Base-by-base conservation (phyloP, 805 yeast genomes). In the Sugiyamaella mastotermitis region DNA sequence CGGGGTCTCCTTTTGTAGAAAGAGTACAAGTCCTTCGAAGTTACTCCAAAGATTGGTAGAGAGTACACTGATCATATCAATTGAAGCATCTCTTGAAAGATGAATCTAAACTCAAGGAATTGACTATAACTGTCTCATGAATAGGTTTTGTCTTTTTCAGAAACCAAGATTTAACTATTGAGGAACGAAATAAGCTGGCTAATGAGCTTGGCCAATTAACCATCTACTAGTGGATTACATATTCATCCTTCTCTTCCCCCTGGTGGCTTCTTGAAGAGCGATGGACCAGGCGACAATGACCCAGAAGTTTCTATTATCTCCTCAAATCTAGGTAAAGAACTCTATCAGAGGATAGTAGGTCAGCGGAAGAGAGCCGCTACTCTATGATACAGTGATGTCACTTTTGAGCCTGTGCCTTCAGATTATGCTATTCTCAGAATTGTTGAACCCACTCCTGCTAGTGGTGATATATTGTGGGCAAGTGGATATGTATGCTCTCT, bases 331-430 rank as follows among this genome's bases (percentile, higher is more conserved):
- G 55, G 46, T 15, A 36, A 39, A 39, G 19, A 36, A 32, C 45
- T 50, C 4, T 51, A 49, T 34, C 30, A 33, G 25, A 31, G 26
- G 22, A 35, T 38, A 22, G 44, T 31, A 28, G 20, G 40, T 17
- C 42, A 35, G 33, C 31, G 44, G 18, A 31, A 31, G n/a, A 49
- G 49, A 33, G 57, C 47, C 35, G 59, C 50, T 33, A 53, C 57
- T 20, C 58, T 55, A 11, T 72, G 74, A 72, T 79, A 74, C 60
- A 65, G 76, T 5, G 79, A 74, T 51, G 62, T 75, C 36, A 69
- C 69, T 29, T 78, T 73, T 48, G 81, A 76, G 58, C 61, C 62
- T 32, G 72, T 71, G 39, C 79, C 81, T 4, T 71, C 80, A 2
- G 76, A 75, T 16, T 60, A 69, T 46, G 73, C 81, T 3, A 71